phyloP scores from a whole-genome alignment of 192 early-diverging fungal genomes.

The Backusella macrospora region DNA sequence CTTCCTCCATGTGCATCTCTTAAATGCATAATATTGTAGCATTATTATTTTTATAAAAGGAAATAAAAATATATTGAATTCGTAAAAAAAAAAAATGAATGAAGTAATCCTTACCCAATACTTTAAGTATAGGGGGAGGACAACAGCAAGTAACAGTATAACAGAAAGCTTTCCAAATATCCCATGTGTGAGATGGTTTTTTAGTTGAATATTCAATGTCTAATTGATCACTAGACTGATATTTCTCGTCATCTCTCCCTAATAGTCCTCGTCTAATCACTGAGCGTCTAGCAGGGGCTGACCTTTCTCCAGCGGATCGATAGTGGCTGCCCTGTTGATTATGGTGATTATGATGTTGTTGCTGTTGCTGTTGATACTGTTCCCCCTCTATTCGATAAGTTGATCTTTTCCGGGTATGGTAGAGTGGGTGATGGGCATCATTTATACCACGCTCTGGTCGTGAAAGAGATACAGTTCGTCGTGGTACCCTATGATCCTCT shows the following conservation, averaged over 20 bases:
- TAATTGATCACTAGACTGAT: neutral
- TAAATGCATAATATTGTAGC: neutral
- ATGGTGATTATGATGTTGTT: neutral
- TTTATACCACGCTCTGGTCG: constrained; percentile 61
- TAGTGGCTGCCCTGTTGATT: constrained; percentile 15
- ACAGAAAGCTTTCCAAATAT: constrained; percentile 49
- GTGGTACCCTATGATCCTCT: neutral
- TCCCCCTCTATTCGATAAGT: neutral
- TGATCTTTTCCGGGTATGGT: constrained; percentile 38
- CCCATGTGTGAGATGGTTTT: constrained; percentile 24
- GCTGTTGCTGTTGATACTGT: neutral
- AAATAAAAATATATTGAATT: neutral
- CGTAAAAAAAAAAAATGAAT: neutral
- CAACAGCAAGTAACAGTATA: constrained; percentile 55
- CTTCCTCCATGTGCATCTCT: neutral
- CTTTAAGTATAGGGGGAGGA: constrained; percentile 46
- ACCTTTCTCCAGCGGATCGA: neutral
- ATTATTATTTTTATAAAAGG: neutral
- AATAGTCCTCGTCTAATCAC: constrained; percentile 26
- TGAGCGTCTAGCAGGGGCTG: constrained; percentile 15
- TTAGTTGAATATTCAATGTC: constrained; percentile 19
- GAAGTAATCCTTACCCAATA: constrained; percentile 35
- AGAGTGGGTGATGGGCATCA: constrained; percentile 52
- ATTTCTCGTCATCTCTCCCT: constrained; percentile 26
- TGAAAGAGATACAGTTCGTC: constrained; percentile 66